Conservation (phyloP, 805 yeast species). For the Torulaspora indica region DNA sequence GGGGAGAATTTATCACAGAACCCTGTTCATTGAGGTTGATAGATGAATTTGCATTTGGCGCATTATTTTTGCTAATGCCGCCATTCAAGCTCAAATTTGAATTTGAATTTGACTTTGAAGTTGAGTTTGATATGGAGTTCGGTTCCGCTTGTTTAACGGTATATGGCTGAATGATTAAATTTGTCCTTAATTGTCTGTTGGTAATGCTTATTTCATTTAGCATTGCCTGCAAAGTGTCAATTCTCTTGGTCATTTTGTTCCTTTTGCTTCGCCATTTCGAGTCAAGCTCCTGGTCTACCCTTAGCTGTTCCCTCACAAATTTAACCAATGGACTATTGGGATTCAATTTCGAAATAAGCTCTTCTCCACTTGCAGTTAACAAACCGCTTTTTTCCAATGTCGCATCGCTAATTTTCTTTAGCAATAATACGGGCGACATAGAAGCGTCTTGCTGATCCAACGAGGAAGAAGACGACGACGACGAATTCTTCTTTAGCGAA, state of each 20-base stretch:
- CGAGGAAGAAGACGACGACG: constrained; percentile 4
- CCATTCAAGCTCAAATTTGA: constrained; percentile 9
- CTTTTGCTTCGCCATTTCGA: constrained; percentile 25
- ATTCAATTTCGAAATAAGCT: constrained; percentile 22
- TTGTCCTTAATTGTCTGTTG: constrained; percentile 25
- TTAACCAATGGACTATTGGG: constrained; percentile 21
- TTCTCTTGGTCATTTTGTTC: constrained; percentile 19
- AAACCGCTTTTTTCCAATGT: constrained; percentile 29
- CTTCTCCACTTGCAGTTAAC: constrained; percentile 26
- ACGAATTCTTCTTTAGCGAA: constrained; percentile 17
- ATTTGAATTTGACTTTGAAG: constrained; percentile 1
- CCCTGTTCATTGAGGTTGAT: constrained; percentile 5
- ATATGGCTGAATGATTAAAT: constrained; percentile 24
- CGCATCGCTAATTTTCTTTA: constrained; percentile 24
- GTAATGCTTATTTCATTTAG: constrained; percentile 24
- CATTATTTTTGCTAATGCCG: constrained; percentile 1
- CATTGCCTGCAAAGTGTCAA: constrained; percentile 23
- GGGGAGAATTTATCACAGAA: constrained; percentile 7
- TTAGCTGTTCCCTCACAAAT: constrained; percentile 27
- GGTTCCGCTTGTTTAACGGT: constrained; percentile 10
- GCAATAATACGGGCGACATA: constrained; percentile 9
- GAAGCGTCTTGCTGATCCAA: constrained; percentile 2
- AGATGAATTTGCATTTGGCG: constrained; percentile 1
- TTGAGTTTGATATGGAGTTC: neutral
- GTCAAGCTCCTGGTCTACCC: constrained; percentile 27